phyloP scores from a whole-genome alignment of 805 yeast species.

The Candida ascalaphidarum region DNA sequence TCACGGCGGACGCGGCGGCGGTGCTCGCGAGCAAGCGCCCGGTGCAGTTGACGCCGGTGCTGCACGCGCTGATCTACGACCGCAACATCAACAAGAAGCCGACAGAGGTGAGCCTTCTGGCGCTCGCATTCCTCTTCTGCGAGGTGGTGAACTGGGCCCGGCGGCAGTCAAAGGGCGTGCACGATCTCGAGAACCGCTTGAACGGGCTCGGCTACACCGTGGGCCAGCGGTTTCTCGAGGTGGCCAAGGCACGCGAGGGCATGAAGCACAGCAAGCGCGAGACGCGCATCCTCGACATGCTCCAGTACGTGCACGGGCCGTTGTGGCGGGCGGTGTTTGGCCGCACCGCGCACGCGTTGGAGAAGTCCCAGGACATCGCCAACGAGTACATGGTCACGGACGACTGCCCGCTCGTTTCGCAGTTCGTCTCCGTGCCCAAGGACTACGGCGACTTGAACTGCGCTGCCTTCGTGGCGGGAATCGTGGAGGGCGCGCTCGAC shows the following conservation, averaged over 20 bases:
- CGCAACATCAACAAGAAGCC: slow-evolving; percentile 53
- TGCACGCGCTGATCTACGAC: slow-evolving; percentile 51
- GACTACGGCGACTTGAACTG: slow-evolving; percentile 74
- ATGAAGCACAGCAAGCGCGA: slow-evolving; percentile 55
- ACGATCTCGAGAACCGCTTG: slow-evolving; percentile 47
- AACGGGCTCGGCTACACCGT: slow-evolving; percentile 72
- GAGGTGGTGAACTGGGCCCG: slow-evolving; percentile 65
- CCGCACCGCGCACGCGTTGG: slow-evolving; percentile 63
- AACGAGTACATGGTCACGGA: slow-evolving; percentile 76
- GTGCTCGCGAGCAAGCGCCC: slow-evolving; percentile 23
- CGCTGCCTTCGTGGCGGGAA: slow-evolving; percentile 78
- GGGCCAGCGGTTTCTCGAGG: slow-evolving; percentile 65
- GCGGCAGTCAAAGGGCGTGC: slow-evolving; percentile 53
- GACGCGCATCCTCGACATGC: slow-evolving; percentile 52
- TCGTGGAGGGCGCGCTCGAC: slow-evolving; percentile 76
- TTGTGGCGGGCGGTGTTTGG: slow-evolving; percentile 75
- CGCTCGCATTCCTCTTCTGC: slow-evolving; percentile 61
- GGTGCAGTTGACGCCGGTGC: slow-evolving; percentile 21
- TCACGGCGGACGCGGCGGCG: slow-evolving; percentile 28
- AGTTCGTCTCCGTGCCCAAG: slow-evolving; percentile 67
- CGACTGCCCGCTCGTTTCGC: slow-evolving; percentile 61
- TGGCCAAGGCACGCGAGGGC: slow-evolving; percentile 62
- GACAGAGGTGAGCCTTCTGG: slow-evolving; percentile 57
- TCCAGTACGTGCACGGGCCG: slow-evolving; percentile 63
- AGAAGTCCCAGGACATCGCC: slow-evolving; percentile 61